Evolutionary conservation across 495 filamentous ascomycete species (phyloP).

Genomic region (Cudoniella acicularis): DNA sequence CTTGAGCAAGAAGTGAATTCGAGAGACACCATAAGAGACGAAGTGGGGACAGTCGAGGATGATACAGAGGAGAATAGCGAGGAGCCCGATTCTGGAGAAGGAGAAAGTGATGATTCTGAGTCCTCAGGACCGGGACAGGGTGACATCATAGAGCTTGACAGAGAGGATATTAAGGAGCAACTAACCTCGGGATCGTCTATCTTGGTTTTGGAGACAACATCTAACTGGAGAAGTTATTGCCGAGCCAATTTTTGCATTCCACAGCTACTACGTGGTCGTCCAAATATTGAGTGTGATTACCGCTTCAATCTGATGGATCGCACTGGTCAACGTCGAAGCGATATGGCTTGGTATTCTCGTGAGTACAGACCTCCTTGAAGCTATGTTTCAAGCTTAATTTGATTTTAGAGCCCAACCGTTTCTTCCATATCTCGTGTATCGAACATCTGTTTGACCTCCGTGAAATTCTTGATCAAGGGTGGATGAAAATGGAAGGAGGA

Average conservation of each 20-base stretch:
- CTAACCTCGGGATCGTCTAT: slow-evolving; percentile 5
- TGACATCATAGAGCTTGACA: not conserved
- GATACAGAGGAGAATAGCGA: not conserved
- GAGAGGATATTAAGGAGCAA: not conserved
- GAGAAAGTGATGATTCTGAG: not conserved
- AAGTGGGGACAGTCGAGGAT: not conserved
- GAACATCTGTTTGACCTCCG: slow-evolving; percentile 11
- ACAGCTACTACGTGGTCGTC: not conserved
- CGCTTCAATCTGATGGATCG: slow-evolving; percentile 11
- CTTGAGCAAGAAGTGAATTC: not conserved
- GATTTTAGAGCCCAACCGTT: slow-evolving; percentile 12
- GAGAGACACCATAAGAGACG: not conserved
- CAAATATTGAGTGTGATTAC: not conserved
- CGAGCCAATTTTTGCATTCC: slow-evolving; percentile 5
- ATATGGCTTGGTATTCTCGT: slow-evolving; percentile 8
- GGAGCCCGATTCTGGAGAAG: not conserved
- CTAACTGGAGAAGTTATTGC: slow-evolving; percentile 4
- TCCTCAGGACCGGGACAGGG: not conserved
- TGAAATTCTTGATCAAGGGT: slow-evolving; percentile 10
- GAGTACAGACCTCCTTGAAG: slow-evolving; percentile 3
- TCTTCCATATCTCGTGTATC: slow-evolving; percentile 11
- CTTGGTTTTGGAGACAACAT: slow-evolving; percentile 6
- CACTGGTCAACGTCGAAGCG: slow-evolving; percentile 9
- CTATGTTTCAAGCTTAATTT: slow-evolving; percentile 7
- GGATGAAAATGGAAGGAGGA: slow-evolving; percentile 11